phyloP scores from a whole-genome alignment of 345 rosid species.

The Streptanthus diversifolius region DNA sequence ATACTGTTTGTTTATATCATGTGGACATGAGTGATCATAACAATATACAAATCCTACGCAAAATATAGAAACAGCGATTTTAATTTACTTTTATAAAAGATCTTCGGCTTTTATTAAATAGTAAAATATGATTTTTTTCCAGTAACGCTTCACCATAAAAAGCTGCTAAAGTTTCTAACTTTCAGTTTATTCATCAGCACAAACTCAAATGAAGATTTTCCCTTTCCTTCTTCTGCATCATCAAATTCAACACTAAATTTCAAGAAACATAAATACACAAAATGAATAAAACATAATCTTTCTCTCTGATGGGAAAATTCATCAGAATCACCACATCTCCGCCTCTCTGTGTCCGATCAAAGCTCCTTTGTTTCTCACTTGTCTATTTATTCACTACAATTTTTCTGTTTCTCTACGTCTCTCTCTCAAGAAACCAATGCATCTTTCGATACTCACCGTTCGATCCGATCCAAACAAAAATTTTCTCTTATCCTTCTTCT shows the following conservation, averaged over 20 bases:
- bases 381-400: constrained; percentile 60
- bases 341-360: constrained; percentile 63
- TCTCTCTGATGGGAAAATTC: constrained; percentile 27
- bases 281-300: not conserved
- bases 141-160: constrained; percentile 26
- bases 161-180: constrained; percentile 28
- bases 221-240: not conserved
- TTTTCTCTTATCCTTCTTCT: constrained; percentile 71
- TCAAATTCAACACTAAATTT: not conserved
- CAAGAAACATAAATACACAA: not conserved
- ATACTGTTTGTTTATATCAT: no score
- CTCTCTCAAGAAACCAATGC: constrained; percentile 52
- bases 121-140: not conserved
- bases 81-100: not conserved
- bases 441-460: constrained; percentile 70
- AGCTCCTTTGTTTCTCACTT: constrained; percentile 75
- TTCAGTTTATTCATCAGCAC: constrained; percentile 20
- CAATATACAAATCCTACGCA: not conserved
- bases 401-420: constrained; percentile 48
- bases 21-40: not conserved
- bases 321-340: constrained; percentile 25
- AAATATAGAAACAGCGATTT: not conserved
- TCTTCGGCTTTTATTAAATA: not conserved
- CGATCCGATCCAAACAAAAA: constrained; percentile 59
- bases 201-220: constrained; percentile 24